These are phyloP conservation scores for Lachnellula subtilissima DNA, from an alignment of 2,329 filamentous ascomycete species.

Conservation along the genomic window DNA sequence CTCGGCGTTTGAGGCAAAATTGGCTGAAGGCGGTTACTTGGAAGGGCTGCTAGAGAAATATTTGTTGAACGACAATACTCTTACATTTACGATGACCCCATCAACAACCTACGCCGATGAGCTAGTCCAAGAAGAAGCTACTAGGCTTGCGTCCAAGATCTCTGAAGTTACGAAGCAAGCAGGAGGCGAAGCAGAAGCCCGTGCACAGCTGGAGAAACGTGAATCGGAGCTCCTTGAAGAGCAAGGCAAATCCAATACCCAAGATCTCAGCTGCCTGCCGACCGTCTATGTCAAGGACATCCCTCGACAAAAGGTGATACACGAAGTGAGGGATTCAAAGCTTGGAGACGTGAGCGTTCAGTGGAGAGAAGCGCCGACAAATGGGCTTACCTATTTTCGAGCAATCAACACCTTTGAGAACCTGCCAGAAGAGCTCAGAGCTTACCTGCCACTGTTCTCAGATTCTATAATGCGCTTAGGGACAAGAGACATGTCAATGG, in stretches of 20 bases:
- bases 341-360: constrained; percentile 67
- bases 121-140: constrained; percentile 70
- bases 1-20: constrained; percentile 70
- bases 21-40: constrained; percentile 73
- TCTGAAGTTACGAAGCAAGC: constrained; percentile 62
- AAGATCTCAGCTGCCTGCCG: constrained; percentile 83
- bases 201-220: constrained; percentile 66
- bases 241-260: constrained; percentile 76
- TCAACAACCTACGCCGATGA: constrained; percentile 70
- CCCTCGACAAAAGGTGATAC: constrained; percentile 64
- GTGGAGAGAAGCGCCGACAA: constrained; percentile 90
- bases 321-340: constrained; percentile 57
- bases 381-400: constrained; percentile 93
- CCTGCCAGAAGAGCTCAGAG: constrained; percentile 77
- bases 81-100: constrained; percentile 93
- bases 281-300: constrained; percentile 88
- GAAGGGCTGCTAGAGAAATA: constrained; percentile 86
- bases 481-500: constrained; percentile 82
- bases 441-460: constrained; percentile 83
- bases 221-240: constrained; percentile 77
- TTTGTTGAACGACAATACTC: constrained; percentile 75
- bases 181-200: constrained; percentile 66
- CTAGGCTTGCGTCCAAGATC: constrained; percentile 71
- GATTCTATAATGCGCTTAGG: constrained; percentile 91
- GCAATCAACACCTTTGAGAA: constrained; percentile 76